Evolutionary conservation across 2,329 filamentous ascomycete species (phyloP).

Genomic region (Ambrosiella cleistominuta): DNA sequence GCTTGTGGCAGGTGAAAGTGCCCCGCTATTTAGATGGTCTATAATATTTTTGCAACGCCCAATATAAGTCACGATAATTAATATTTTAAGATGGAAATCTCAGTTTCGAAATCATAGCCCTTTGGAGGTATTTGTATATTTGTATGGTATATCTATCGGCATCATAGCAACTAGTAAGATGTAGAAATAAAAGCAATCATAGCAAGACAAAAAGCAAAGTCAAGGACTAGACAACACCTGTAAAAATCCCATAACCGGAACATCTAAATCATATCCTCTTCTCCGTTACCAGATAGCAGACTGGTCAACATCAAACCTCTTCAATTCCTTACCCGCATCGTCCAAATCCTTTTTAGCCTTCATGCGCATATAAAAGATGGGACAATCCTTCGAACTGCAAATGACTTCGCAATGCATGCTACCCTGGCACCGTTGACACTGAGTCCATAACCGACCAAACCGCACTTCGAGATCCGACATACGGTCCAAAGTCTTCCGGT

Average conservation of each 20-base stretch:
- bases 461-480: conserved; percentile 84
- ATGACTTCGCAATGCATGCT: conserved; percentile 98
- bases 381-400: conserved; percentile 88
- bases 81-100: not conserved
- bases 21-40: conserved; percentile 3
- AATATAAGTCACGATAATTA: not conserved
- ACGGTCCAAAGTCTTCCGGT: conserved; percentile 75
- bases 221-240: not conserved
- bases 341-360: conserved; percentile 99
- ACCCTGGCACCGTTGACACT: conserved; percentile 93
- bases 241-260: not conserved
- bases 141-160: too few relatives aligned
- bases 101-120: too few relatives aligned
- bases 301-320: conserved; percentile 73
- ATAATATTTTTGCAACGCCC: not conserved
- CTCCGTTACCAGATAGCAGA: conserved; percentile 40
- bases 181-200: not conserved
- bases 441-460: conserved; percentile 89
- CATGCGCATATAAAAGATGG: conserved; percentile 99
- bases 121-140: too few relatives aligned
- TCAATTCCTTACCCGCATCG: conserved; percentile 78
- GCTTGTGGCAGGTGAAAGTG: not conserved
- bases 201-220: not conserved
- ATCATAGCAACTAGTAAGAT: not conserved
- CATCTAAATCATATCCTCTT: not conserved